phyloP scores from a whole-genome alignment of 2,329 filamentous ascomycete species.

The Triangularia verruculosa region DNA sequence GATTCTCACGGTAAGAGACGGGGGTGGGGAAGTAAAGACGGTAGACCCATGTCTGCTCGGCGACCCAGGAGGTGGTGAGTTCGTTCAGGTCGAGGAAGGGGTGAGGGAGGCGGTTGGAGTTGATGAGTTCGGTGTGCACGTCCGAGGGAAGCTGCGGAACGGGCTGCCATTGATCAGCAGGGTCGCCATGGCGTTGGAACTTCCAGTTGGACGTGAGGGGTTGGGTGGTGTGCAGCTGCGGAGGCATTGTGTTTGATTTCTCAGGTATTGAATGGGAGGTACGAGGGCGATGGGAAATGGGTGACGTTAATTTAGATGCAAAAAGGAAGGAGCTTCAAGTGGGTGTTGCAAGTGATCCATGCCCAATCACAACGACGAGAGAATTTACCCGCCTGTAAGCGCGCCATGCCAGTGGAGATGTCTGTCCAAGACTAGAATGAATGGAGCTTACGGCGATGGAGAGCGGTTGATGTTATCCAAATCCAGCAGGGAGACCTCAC shows the following conservation, averaged over 20 bases:
- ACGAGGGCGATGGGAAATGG: too few relatives aligned
- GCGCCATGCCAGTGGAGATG: background rate
- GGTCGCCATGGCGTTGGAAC: conserved; percentile 15
- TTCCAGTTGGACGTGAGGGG: conserved; percentile 20
- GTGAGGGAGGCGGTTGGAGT: conserved; percentile 41
- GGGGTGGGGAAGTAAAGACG: conserved; percentile 37
- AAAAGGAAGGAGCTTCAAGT: background rate
- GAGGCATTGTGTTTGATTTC: background rate
- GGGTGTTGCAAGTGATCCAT: background rate
- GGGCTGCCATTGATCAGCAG: conserved; percentile 17
- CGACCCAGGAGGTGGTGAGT: conserved; percentile 57
- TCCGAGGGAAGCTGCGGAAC: conserved; percentile 21
- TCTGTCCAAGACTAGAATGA: background rate
- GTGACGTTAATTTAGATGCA: background rate
- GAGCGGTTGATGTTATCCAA: background rate
- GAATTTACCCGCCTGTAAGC: background rate
- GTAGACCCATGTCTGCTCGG: conserved; percentile 61
- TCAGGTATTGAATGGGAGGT: background rate
- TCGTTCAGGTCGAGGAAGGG: conserved; percentile 63
- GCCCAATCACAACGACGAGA: background rate
- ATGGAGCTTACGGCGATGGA: background rate
- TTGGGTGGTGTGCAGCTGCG: background rate
- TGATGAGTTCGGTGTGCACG: conserved; percentile 24
- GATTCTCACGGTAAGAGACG: background rate
- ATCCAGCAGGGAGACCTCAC: too few relatives aligned